These are phyloP conservation scores for Penicillium sp. DNA, from an alignment of 2,329 filamentous ascomycete species.

Conservation along the genomic window DNA sequence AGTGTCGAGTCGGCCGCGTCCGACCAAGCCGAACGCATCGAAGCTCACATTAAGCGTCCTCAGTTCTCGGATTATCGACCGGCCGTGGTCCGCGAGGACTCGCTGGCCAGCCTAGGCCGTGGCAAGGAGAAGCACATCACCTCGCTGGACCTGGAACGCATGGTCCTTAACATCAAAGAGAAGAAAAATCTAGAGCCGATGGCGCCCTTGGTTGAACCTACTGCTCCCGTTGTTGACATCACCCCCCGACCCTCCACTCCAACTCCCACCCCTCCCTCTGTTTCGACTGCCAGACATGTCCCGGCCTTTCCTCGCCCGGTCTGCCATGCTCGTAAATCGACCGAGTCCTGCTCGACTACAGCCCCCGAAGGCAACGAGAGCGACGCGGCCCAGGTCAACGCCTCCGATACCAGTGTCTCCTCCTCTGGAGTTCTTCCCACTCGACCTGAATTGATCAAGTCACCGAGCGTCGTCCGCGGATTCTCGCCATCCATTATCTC, in stretches of 20 bases:
- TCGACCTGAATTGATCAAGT: slow-evolving; percentile 49
- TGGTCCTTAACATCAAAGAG: slow-evolving; percentile 87
- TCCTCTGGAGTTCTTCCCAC: slow-evolving; percentile 45
- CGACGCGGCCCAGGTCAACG: slow-evolving; percentile 39
- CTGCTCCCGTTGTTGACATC: slow-evolving; percentile 39
- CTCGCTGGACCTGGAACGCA: slow-evolving; percentile 87
- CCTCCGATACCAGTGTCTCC: slow-evolving; percentile 60
- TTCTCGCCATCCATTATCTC: slow-evolving; percentile 74
- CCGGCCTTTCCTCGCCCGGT: slow-evolving; percentile 27
- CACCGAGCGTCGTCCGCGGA: slow-evolving; percentile 72
- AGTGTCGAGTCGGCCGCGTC: slow-evolving; percentile 68
- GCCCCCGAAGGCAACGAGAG: slow-evolving; percentile 44
- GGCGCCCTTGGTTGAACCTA: slow-evolving; percentile 40
- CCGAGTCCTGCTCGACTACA: slow-evolving; percentile 60
- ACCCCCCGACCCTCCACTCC: slow-evolving; percentile 44
- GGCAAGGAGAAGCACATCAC: slow-evolving; percentile 83
- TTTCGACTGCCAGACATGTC: slow-evolving; percentile 29
- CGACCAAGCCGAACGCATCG: slow-evolving; percentile 55
- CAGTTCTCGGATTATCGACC: slow-evolving; percentile 62
- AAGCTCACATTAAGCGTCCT: slow-evolving; percentile 55
- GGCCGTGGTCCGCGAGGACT: slow-evolving; percentile 49
- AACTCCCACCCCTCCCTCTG: slow-evolving; percentile 35
- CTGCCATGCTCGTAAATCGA: slow-evolving; percentile 41
- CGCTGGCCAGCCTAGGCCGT: slow-evolving; percentile 62
- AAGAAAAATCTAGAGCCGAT: slow-evolving; percentile 64